Conservation (phyloP, 768 basidiomycete species). For the Chalciporus chontae region DNA sequence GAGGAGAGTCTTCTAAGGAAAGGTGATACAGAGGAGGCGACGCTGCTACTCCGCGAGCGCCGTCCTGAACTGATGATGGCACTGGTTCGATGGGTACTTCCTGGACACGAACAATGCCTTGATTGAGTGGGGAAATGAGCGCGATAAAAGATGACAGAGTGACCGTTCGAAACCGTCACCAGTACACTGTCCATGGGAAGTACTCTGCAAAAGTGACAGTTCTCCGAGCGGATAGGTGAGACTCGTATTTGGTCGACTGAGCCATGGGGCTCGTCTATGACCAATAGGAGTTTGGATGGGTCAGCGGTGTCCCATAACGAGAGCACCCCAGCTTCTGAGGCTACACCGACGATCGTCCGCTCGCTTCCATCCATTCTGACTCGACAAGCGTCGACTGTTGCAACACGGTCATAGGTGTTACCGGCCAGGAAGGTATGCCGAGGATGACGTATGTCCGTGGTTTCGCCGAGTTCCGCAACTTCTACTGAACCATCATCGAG, state of each 20-base stretch:
- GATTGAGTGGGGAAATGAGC: slow-evolving; percentile 53
- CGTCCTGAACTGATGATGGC: slow-evolving; percentile 46
- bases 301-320: slow-evolving; percentile 70
- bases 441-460: slow-evolving; percentile 38
- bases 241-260: slow-evolving; percentile 59
- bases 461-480: slow-evolving; percentile 49
- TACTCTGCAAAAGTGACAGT: slow-evolving; percentile 71
- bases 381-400: slow-evolving; percentile 50
- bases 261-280: slow-evolving; percentile 59
- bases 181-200: slow-evolving; percentile 62
- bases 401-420: slow-evolving; percentile 50
- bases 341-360: slow-evolving; percentile 55
- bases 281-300: slow-evolving; percentile 60
- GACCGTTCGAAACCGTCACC: slow-evolving; percentile 62
- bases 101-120: slow-evolving; percentile 65
- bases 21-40: slow-evolving; percentile 39
- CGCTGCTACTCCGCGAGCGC: slow-evolving; percentile 64
- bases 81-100: slow-evolving; percentile 42
- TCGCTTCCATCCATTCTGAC: slow-evolving; percentile 48
- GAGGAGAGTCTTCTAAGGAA: slow-evolving; percentile 49
- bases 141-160: slow-evolving; percentile 63
- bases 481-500: slow-evolving; percentile 67
- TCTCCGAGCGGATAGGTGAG: slow-evolving; percentile 47
- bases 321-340: slow-evolving; percentile 63
- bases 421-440: slow-evolving; percentile 58